These are phyloP conservation scores for Leptographium lundbergii DNA, from an alignment of 2,329 filamentous ascomycete genomes.

Conservation along the genomic window DNA sequence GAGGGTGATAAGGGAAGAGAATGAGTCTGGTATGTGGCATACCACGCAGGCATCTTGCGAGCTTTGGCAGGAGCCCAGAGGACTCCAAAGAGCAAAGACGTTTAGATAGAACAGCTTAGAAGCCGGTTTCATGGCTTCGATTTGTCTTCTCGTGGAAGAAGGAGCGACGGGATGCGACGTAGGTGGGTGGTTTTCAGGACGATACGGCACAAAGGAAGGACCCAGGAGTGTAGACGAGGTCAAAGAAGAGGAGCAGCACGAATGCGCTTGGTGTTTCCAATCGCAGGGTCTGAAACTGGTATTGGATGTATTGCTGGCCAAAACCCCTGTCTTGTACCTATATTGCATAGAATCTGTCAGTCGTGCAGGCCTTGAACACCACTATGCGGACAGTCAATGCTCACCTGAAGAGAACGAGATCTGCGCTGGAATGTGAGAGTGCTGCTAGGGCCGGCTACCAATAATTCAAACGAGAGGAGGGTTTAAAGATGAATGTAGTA, in stretches of 20 bases:
- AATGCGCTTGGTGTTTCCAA: constrained; percentile 4
- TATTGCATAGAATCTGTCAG: not conserved
- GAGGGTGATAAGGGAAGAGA: constrained; percentile 3
- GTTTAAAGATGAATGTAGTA: not conserved
- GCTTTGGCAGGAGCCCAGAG: constrained; percentile 32
- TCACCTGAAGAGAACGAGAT: not conserved
- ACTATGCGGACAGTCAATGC: not conserved
- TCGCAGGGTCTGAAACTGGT: constrained; percentile 9
- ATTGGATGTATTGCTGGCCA: not conserved
- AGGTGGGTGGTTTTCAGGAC: not conserved
- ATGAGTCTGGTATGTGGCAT: constrained; percentile 21
- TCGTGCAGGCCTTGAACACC: not conserved
- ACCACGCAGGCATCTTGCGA: constrained; percentile 40
- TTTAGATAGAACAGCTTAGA: constrained; percentile 42
- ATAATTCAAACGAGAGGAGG: not conserved
- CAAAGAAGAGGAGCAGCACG: not conserved
- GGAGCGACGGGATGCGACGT: not conserved
- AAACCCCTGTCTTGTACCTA: not conserved
- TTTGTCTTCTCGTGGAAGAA: not conserved
- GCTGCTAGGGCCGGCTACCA: not conserved
- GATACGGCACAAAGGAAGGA: not conserved
- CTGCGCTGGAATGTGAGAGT: not conserved
- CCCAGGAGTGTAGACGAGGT: not conserved
- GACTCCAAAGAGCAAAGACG: constrained; percentile 41
- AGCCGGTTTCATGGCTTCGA: constrained; percentile 35